Conservation (phyloP, 768 basidiomycete species). For the Chalciporus pseudorubinellus region DNA sequence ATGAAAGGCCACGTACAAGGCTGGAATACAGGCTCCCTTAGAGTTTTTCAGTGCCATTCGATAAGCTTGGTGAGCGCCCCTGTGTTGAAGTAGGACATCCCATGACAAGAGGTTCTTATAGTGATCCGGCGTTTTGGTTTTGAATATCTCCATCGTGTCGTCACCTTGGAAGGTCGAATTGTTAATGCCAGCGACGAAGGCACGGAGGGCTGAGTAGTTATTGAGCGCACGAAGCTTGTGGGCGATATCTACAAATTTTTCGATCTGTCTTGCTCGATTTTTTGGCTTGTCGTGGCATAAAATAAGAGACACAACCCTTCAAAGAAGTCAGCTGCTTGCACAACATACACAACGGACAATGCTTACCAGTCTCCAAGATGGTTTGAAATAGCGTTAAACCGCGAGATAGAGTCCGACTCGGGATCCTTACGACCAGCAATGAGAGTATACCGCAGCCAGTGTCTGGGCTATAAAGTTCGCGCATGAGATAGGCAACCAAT, state of each 20-base stretch:
- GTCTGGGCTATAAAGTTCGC: conserved; percentile 59
- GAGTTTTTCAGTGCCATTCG: conserved; percentile 84
- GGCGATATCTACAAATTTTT: conserved; percentile 86
- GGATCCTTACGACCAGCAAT: conserved; percentile 63
- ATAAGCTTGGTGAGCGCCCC: conserved; percentile 86
- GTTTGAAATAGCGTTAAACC: conserved; percentile 76
- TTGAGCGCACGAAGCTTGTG: conserved; percentile 75
- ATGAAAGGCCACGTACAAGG: conserved; percentile 49
- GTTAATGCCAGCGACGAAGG: conserved; percentile 92
- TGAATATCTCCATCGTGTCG: conserved; percentile 73
- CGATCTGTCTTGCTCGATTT: conserved; percentile 75
- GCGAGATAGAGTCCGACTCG: conserved; percentile 65
- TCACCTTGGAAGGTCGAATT: conserved; percentile 76
- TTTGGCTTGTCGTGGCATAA: conserved; percentile 80
- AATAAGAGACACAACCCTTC: conserved; percentile 88
- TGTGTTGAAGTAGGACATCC: conserved; percentile 80
- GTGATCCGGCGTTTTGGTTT: conserved; percentile 58
- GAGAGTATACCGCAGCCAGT: conserved; percentile 82
- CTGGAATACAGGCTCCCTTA: conserved; percentile 85
- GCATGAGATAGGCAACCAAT: background rate
- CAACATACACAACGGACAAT: background rate
- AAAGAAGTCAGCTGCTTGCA: conserved; percentile 1
- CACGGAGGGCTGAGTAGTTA: conserved; percentile 91
- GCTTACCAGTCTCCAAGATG: conserved; percentile 80
- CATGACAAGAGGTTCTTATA: conserved; percentile 80